Base-by-base conservation (phyloP, 768 basidiomycete species). In the Termitomyces bulborhizus region DNA sequence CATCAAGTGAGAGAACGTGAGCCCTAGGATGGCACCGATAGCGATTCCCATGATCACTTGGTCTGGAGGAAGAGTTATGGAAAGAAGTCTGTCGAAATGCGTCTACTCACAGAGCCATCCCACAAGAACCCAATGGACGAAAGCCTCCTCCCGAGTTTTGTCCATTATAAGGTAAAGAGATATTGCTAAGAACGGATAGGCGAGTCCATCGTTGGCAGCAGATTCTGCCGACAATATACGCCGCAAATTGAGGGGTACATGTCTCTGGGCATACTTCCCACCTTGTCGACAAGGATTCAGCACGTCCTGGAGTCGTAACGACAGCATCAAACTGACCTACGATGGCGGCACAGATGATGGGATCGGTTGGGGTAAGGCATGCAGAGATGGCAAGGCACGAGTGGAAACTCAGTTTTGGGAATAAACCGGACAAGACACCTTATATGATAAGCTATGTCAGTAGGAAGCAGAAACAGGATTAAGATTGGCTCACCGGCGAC, bases 141-240 rank as follows among this genome's bases (percentile, higher is more conserved):
- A 72, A 4, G 93, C 92, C 9, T 76, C 76, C 0, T 75, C 70
- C 13, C 71, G 76, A 3, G 84, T 79, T 0, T 77, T 64, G 59
- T 96, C 91, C 4, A 93, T 60, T 9, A 85, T 86, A 45, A 98
- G 76, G 67, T 96, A 98, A 9, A 98, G 76, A 3, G 95, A 83
- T 51, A 98, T 77, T 27, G 83, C 81, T 53, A 98, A 75, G 68
- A 98, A 98, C 0, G 94, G 94, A 68, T 95, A 97, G 1, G 95
- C 93, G 13, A 98, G 78, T 1, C 97, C 97, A 62, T 98, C 97
- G 69, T 99, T 99, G 6, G 91, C 86, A 0, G 95, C 97, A 5
- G 90, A 90, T 70, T 98, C 96, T 0, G 91, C 92, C 0, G 89
- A 81, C 6, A 97, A 74, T 42, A 97, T 77, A 24, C 83, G 86